These are phyloP conservation scores for Carex arenaria DNA, from an alignment of 202 grass and related monocot genomes.

Conservation along the genomic window DNA sequence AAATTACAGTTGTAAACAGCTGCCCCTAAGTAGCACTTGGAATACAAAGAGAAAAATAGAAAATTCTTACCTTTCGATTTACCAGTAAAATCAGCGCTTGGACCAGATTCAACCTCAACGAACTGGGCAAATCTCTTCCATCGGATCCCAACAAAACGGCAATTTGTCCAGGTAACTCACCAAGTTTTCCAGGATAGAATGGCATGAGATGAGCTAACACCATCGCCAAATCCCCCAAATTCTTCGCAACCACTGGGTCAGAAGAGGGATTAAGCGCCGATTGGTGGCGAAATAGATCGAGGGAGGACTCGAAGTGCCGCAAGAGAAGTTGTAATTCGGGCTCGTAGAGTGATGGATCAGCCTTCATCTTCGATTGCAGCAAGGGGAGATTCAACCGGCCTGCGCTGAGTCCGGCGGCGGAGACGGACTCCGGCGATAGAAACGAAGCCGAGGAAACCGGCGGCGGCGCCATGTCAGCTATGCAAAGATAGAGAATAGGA, in stretches of 20 bases:
- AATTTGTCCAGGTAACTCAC: constrained; percentile 48
- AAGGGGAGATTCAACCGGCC: constrained; percentile 54
- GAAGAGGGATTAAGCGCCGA: constrained; percentile 43
- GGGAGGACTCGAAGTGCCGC: constrained; percentile 86
- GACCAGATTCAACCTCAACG: constrained; percentile 59
- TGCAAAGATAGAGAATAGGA: not conserved
- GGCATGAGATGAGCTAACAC: constrained; percentile 81
- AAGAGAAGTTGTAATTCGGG: constrained; percentile 57
- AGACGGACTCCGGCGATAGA: constrained; percentile 57
- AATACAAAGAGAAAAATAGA: not conserved
- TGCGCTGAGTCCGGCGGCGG: constrained; percentile 18
- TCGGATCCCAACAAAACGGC: constrained; percentile 54
- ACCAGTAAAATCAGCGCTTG: constrained; percentile 70
- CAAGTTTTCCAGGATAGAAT: constrained; percentile 70
- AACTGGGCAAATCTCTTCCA: constrained; percentile 46
- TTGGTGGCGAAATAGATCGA: constrained; percentile 65
- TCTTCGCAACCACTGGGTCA: constrained; percentile 60
- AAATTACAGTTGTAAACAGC: not conserved
- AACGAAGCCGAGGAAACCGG: constrained; percentile 31
- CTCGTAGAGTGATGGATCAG: constrained; percentile 80
- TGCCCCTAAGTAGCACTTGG: not conserved
- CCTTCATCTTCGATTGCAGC: constrained; percentile 91
- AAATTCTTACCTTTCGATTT: constrained; percentile 66
- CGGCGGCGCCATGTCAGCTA: constrained; percentile 34
- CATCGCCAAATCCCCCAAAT: constrained; percentile 72